Conservation (phyloP, 129 eudicot species). For the Chrysanthemum seticuspe region DNA sequence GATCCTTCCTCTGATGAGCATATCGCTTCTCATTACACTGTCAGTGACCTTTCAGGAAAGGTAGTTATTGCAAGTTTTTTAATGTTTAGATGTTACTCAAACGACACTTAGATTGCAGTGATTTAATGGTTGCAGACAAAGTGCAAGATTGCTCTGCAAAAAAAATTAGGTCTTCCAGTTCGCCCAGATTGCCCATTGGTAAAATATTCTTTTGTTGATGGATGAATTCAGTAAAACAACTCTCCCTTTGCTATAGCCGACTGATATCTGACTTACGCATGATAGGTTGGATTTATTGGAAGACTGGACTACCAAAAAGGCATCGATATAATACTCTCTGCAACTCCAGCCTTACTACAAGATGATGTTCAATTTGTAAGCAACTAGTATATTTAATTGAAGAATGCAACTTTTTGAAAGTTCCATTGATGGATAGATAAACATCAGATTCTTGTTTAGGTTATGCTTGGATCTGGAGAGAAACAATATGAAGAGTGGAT, state of each 20-base stretch:
- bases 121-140: slow-evolving; percentile 42
- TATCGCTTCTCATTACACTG: slow-evolving; percentile 59
- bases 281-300: slow-evolving; percentile 88
- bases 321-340: slow-evolving; percentile 77
- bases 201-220: slow-evolving; percentile 25
- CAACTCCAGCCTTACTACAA: slow-evolving; percentile 62
- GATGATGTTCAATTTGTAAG: slow-evolving; percentile 94
- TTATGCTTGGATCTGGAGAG: slow-evolving; percentile 98
- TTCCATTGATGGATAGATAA: slow-evolving; percentile 5
- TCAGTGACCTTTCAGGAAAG: slow-evolving; percentile 79
- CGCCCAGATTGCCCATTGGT: slow-evolving; percentile 92
- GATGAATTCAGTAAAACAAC: not conserved
- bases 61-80: slow-evolving; percentile 30
- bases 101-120: slow-evolving; percentile 4
- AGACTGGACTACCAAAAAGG: slow-evolving; percentile 96
- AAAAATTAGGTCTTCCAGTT: slow-evolving; percentile 81
- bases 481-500: slow-evolving; percentile 93
- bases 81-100: not conserved
- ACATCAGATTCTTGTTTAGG: slow-evolving; percentile 35
- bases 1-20: slow-evolving; percentile 62
- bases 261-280: not conserved
- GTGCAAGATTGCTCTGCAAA: slow-evolving; percentile 79
- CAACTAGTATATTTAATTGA: not conserved
- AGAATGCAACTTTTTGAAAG: not conserved
- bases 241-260: not conserved